Evolutionary conservation across 768 basidiomycete genomes (phyloP).

Genomic region (Cystobasidium ongulense): DNA sequence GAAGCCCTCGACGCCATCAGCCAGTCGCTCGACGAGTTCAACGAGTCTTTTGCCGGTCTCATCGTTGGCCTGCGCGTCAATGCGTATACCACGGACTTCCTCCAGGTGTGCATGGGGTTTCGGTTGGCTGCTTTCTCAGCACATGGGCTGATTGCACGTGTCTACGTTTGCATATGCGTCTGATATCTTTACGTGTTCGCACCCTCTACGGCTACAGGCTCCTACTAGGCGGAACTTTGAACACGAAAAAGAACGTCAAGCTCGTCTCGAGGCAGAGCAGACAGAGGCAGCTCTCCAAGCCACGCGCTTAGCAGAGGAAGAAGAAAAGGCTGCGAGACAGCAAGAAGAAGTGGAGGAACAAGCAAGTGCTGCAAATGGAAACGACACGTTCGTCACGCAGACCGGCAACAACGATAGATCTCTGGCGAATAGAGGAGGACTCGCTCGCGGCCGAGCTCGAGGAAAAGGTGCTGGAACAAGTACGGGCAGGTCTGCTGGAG

Average conservation of each 20-base stretch:
- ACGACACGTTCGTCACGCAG: slow-evolving; percentile 12
- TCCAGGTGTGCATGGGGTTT: slow-evolving; percentile 22
- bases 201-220: slow-evolving; percentile 2
- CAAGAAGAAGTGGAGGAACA: background rate
- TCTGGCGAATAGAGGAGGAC: background rate
- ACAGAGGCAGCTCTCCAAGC: background rate
- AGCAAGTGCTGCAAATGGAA: background rate
- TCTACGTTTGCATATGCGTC: background rate
- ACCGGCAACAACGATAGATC: background rate
- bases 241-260: slow-evolving; percentile 6
- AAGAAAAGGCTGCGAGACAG: background rate
- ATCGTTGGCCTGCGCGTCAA: slow-evolving; percentile 37
- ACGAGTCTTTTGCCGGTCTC: slow-evolving; percentile 37
- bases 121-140: background rate
- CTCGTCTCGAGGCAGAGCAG: background rate
- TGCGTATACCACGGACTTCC: slow-evolving; percentile 39
- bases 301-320: background rate
- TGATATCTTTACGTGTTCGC: no score
- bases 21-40: slow-evolving; percentile 31
- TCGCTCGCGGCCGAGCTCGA: background rate
- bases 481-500: background rate
- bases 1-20: slow-evolving; percentile 24
- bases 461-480: background rate
- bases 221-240: slow-evolving; percentile 36
- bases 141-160: background rate